Base-by-base conservation (phyloP, 225 moss, liverwort and hornwort species). In the Bryum argenteum region DNA sequence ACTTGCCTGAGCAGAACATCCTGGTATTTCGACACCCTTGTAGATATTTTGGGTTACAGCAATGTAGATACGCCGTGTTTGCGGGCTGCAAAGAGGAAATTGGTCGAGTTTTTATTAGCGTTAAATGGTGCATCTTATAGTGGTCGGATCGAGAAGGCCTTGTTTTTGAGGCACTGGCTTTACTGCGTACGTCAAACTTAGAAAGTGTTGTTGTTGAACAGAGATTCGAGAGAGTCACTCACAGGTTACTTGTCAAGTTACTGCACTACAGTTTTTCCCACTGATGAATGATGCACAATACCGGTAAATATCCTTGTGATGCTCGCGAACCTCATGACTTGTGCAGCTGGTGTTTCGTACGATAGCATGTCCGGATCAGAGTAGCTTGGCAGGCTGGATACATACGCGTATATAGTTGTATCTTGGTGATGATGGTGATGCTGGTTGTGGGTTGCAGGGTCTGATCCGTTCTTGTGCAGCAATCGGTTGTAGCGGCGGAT, bases 401-500 rank as follows among this genome's bases (percentile, higher is more conserved):
- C 15, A 15, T 47, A 47, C 5, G 16, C 54, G 54, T 20, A 33
- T 20, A 33, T 5, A 11, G 28, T 44, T 22, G 18, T 38, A 73
- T 68, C n/a, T 47, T 24, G 56, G 24, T 47, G 26, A 47, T 45
- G 13, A 45, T 47, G 45, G 15, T 45, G 45, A 45, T 45, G 45
- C 11, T 45, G 55, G 15, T 33, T 67, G 51, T 57, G 70, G 15
- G 16, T 47, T 80, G 40, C 67, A 89, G 85, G 83, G 54, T 57
- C 80, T 60, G 76, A 89, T 63, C 76, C 85, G 72, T 54, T 67
- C 16, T 10, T 83, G 64, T 66, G 83, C 18, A 88, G 85, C 65
- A 88, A 88, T 56, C 88, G 8, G 88, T 81, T 71, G 80, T 83
- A 21, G 80, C 83, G 51, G 80, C 17, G 39, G 76, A 89, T 52